A percentile compares a stretch with the other conserved stretches of the same genome.
Evolutionary conservation across 1,284 basidiomycete species (phyloP).

Genomic region (Trametes polyzona): DNA sequence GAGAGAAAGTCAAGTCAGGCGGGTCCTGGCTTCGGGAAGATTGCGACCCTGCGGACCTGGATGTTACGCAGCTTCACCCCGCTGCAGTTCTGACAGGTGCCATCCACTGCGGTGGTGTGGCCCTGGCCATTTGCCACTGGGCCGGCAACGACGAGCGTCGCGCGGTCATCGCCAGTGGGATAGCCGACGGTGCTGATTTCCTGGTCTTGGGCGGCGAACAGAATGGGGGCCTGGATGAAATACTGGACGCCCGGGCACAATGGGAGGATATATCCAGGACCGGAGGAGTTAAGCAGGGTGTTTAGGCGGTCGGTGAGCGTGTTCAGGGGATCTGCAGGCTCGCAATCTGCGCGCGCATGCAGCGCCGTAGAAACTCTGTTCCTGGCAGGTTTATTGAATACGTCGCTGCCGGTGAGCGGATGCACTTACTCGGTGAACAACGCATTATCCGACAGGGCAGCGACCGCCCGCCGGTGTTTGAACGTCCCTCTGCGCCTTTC

Average conservation of each 20-base stretch:
- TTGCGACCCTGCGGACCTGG: slow-evolving; percentile 52
- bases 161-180: slow-evolving; percentile 60
- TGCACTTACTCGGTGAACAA: slow-evolving; percentile 17
- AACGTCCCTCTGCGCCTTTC: neutral
- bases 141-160: slow-evolving; percentile 62
- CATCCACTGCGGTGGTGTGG: slow-evolving; percentile 74
- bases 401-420: neutral
- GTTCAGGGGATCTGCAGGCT: slow-evolving; percentile 57
- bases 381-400: neutral
- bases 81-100: slow-evolving; percentile 58
- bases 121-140: slow-evolving; percentile 55
- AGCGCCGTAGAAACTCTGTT: slow-evolving; percentile 13
- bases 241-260: slow-evolving; percentile 71
- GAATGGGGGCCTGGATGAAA: slow-evolving; percentile 62
- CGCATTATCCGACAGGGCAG: neutral
- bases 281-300: slow-evolving; percentile 63
- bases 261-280: slow-evolving; percentile 62
- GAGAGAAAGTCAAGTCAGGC: neutral
- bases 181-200: slow-evolving; percentile 82
- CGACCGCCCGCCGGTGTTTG: slow-evolving; percentile 1
- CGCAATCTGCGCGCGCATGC: slow-evolving; percentile 43
- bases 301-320: slow-evolving; percentile 76
- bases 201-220: slow-evolving; percentile 67
- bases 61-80: slow-evolving; percentile 70
- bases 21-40: neutral